Evolutionary conservation across 805 yeast species (phyloP), one percentile per base, ranked within the genome.

Genomic region (Pichia exigua): DNA sequence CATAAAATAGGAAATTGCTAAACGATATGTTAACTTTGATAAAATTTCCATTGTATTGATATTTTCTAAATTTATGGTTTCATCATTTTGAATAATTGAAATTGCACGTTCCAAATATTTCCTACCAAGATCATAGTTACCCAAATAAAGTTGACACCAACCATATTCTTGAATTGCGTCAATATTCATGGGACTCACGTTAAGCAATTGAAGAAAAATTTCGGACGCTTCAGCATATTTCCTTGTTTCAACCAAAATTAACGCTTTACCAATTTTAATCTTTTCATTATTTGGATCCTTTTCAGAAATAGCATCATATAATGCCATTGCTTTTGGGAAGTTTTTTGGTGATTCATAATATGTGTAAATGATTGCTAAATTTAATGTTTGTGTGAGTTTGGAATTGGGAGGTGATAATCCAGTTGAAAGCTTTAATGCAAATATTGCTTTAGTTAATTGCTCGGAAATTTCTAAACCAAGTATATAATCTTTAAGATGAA

Each of bases 281-380:
- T 74, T 75, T 6, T 76, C 67, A 21, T 70, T 70, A 0, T 65
- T 57, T 0, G 70, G 69, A 52, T 68, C 71, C 4, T 59, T 60
- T 18, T 54, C 56, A 26, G 88, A 70, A 3, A 90, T 79, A 24
- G 73, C 69, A 39, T 85, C 85, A 65, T 85, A 94, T 17, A 90
- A 65, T 46, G 79, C 79, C 28, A 85, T 62, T 0, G 99, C 98
- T 26, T 83, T 73, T 2, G 78, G 73, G 61, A 80, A 88, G 66
- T 92, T 87, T 65, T 89, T 89, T 12, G 98, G 99, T 0, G 97
- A 86, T 64, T 92, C 96, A 61, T 83, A 78, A 62, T 87, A 85
- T 0, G 95, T 87, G 62, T 90, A 87, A 1, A 85, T 76, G 0
- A 82, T 77, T 0, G 94, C 98, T 50, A 87, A 72, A 24, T 79